phyloP scores from a whole-genome alignment of 306 rosid genomes.

The Medicago ruthenica region DNA sequence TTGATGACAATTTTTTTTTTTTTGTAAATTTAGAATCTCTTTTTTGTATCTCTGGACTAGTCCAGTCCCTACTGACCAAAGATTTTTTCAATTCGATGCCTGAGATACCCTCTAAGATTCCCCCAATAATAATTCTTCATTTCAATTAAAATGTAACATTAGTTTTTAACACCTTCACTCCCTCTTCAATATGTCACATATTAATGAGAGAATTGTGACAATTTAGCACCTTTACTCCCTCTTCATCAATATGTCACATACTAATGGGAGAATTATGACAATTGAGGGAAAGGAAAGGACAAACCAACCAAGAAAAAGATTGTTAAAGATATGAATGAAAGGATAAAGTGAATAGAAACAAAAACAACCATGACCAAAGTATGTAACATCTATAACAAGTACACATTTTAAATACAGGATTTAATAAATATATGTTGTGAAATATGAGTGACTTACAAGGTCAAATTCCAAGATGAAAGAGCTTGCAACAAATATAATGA shows the following conservation, averaged over 20 bases:
- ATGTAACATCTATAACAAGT: constrained; percentile 1
- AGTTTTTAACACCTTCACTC: too few species aligned
- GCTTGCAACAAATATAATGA: constrained; percentile 38
- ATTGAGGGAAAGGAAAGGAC: not conserved
- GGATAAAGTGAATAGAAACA: not conserved
- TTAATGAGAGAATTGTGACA: not conserved
- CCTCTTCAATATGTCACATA: not conserved
- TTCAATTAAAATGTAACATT: not conserved
- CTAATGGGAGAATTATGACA: not conserved
- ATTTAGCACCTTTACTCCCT: too few species aligned
- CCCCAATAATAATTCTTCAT: not conserved
- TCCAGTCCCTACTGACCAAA: too few species aligned
- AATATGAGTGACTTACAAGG: constrained; percentile 39
- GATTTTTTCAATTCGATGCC: too few species aligned
- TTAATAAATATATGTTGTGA: too few species aligned
- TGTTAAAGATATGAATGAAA: not conserved
- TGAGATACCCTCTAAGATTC: too few species aligned
- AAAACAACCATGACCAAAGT: not conserved
- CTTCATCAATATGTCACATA: not conserved
- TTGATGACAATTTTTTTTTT: too few species aligned
- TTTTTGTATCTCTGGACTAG: too few species aligned
- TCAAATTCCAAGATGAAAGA: constrained; percentile 39
- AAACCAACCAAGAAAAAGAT: not conserved
- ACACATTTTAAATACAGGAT: not conserved
- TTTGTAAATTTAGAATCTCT: not conserved